Evolutionary conservation across 805 yeast species (phyloP), one percentile per base, ranked within the genome.

Genomic region (Metschnikowia proteae): DNA sequence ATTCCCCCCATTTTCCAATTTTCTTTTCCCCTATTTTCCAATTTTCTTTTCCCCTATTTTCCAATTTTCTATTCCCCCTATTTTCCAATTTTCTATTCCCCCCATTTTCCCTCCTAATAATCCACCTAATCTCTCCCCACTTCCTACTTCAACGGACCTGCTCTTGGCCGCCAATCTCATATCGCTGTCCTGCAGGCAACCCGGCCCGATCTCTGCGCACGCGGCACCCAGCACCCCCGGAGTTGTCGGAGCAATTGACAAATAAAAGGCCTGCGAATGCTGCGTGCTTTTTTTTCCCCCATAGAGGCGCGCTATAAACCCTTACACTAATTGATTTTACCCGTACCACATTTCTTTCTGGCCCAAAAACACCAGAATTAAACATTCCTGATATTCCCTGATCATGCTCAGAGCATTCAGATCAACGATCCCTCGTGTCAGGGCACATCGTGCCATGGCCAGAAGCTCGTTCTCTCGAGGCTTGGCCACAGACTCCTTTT

Each of bases 401-500:
- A 62, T 40, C 53, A 71, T 71, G 76, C 73, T 71, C 60, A 71
- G 74, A 63, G 74, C 75, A 54, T 68, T 71, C 55, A 71, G 62
- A 64, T 59, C 68, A 54, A 64, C 65, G 34, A 53, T 61, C 34
- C 71, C 73, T 43, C 70, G 71, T 56, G 61, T 66, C 52, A 62
- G 63, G 45, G 57, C 64, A 39, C 60, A 67, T 50, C 61, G 59
- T 57, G 67, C 68, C 45, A 64, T 60, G 55, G 58, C 52, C 38
- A 44, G 46, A 38, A 49, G 53, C 35, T 43, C 45, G 37, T 48
- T 49, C 36, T 33, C 55, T 52, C 66, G 70, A 52, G 49, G 52
- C 29, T 60, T 61, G 51, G 75, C 79, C 49, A 63, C 73, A 49
- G 99, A 94, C 71, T 78, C 82, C 37, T 94, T 94, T 69, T 72